Conservation (phyloP, 352 stramenopile genomes). For the Phytophthora pluvialis region DNA sequence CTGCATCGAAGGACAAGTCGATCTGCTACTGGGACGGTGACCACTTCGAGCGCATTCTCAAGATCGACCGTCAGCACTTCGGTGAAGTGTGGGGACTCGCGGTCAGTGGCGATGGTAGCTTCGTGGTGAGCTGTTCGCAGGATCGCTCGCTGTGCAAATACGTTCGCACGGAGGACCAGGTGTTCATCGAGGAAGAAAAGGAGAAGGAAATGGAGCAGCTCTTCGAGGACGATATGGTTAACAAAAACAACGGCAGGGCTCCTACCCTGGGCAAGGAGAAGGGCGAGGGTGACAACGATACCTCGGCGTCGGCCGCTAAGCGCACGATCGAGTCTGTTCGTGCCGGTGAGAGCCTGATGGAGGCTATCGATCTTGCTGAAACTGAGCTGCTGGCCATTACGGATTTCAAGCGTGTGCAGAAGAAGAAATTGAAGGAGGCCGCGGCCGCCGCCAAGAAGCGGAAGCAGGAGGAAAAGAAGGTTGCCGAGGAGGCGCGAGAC, state of each 20-base stretch:
- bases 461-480: conserved; percentile 45
- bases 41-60: conserved; percentile 94
- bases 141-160: conserved; percentile 98
- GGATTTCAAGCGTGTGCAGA: conserved; percentile 69
- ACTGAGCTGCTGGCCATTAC: conserved; percentile 90
- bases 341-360: conserved; percentile 92
- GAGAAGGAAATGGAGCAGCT: conserved; percentile 96
- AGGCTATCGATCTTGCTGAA: conserved; percentile 94
- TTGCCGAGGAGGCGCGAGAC: conserved; percentile 54
- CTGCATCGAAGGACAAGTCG: conserved; percentile 97
- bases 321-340: conserved; percentile 93
- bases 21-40: conserved; percentile 99
- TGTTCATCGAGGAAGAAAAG: conserved; percentile 98
- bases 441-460: conserved; percentile 68
- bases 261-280: conserved; percentile 72
- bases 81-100: conserved; percentile 89
- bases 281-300: conserved; percentile 43
- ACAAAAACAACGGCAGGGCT: conserved; percentile 71
- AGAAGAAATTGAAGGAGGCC: conserved; percentile 65
- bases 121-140: conserved; percentile 95
- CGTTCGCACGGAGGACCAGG: conserved; percentile 94
- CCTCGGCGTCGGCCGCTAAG: conserved; percentile 91
- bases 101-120: conserved; percentile 93
- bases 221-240: conserved; percentile 94
- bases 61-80: conserved; percentile 80